Evolutionary conservation across 257 asterid genomes (phyloP).

Genomic region (Solanum habrochaites): DNA sequence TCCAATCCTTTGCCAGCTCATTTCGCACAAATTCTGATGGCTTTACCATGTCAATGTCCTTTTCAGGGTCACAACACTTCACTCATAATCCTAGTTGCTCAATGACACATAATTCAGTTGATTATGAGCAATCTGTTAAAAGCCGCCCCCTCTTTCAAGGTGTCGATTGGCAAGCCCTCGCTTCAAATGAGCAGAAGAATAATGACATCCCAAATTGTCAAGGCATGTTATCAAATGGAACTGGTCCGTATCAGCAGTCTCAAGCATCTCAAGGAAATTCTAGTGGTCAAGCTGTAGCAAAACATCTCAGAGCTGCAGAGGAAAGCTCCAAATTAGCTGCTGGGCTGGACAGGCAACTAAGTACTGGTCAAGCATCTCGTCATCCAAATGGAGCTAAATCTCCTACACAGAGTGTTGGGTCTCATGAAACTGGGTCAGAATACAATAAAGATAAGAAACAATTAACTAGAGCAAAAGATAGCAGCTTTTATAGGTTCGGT

Average conservation of each 20-base stretch:
- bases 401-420: constrained; percentile 34
- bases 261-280: constrained; percentile 53
- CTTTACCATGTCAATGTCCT: constrained; percentile 83
- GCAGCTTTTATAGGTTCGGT: constrained; percentile 30
- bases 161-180: constrained; percentile 89
- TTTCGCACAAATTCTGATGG: constrained; percentile 79
- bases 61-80: constrained; percentile 92
- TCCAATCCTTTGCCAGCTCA: constrained; percentile 81
- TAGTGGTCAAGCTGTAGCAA: constrained; percentile 33
- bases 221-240: constrained; percentile 40
- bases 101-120: constrained; percentile 53
- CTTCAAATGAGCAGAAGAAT: constrained; percentile 58
- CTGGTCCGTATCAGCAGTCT: constrained; percentile 33
- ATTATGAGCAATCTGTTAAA: constrained; percentile 83
- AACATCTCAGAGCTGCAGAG: constrained; percentile 27
- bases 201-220: constrained; percentile 47
- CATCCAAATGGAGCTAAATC: constrained; percentile 18
- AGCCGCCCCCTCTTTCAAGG: constrained; percentile 93
- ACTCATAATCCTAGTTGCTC: constrained; percentile 98
- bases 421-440: constrained; percentile 53
- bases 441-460: constrained; percentile 35
- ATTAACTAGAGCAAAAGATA: constrained; percentile 33
- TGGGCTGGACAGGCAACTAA: constrained; percentile 49
- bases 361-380: constrained; percentile 28
- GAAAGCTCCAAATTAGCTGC: constrained; percentile 43